Base-by-base conservation (phyloP, 2,329 filamentous ascomycete genomes). In the Aspergillus versicolor region DNA sequence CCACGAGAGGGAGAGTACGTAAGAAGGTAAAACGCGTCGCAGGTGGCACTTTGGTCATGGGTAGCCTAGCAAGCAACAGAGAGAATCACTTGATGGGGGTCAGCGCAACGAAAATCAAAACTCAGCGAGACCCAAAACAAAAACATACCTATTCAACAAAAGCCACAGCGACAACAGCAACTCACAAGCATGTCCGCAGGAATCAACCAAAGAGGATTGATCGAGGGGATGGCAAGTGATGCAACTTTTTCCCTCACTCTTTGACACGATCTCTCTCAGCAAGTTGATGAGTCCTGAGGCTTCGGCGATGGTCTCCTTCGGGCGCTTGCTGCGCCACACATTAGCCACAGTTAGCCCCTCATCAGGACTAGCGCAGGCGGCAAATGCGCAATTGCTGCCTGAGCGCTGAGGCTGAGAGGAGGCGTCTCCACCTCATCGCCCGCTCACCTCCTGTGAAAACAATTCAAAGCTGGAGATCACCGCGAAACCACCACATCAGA, bases 1-100 rank as follows among this genome's bases (percentile, higher is more conserved):
- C 7, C 12, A 32, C 4, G 12, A 44, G 32, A 32, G 15, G 19
- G 30, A 13, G 4, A 15, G 12, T 38, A 7, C 27, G 22, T 7
- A 13, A 37, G 27, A 7, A 48, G 51, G 41, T 32, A 34, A 27
- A 34, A 60, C 61, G 61, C 61, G 59, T 61, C 59, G 22, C 49
- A 57, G 43, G 24, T n/a, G 44, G 24, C 44, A 34, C 27, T 34
- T n/a, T 15, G 15, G 7, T 47, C 44, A 30, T 19, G 11, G 27
- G 17, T 32, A 47, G 44, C 44, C 44, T 47, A 37, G 27, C 27
- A 30, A n/a, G 30, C 44, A 27, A 37, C 38, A 40, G 43, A 49
- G 43, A 49, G 17, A 40, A 41, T 42, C 40, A 37, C 44, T 46
- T 5, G 32, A 24, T 38, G 17, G 32, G 43, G 21, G 51, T 53